Evolutionary conservation across 345 rosid species (phyloP).

Genomic region (Durio zibethinus): DNA sequence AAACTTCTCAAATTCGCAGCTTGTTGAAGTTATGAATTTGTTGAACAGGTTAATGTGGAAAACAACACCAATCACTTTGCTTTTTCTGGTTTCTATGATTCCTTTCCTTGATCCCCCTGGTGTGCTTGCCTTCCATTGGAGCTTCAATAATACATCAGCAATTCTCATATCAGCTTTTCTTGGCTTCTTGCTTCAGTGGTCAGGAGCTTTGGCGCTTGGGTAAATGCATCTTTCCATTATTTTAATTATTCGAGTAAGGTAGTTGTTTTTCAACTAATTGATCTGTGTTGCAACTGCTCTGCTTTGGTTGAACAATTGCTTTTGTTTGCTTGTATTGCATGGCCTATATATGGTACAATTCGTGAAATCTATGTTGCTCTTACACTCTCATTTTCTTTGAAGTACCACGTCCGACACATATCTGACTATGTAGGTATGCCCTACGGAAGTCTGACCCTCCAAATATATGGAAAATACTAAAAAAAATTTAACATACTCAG

Average conservation of each 20-base stretch:
- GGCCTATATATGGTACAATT: neutral
- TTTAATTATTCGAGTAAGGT: neutral
- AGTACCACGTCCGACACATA: neutral
- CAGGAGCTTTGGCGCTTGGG: slow-evolving; percentile 97
- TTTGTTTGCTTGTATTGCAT: neutral
- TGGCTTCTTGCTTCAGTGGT: slow-evolving; percentile 98
- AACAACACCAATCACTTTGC: slow-evolving; percentile 86
- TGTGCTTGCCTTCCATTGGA: slow-evolving; percentile 74
- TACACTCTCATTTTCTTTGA: neutral
- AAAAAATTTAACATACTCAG: too few relatives aligned
- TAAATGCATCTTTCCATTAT: slow-evolving; percentile 18
- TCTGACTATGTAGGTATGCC: neutral
- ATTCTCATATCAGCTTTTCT: slow-evolving; percentile 76
- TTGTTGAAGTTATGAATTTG: slow-evolving; percentile 7
- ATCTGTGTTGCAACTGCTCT: neutral
- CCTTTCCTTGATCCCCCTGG: slow-evolving; percentile 94
- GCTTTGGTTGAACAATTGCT: neutral
- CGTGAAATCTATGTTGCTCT: neutral
- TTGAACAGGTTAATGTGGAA: slow-evolving; percentile 90
- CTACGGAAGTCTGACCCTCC: neutral
- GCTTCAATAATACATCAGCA: slow-evolving; percentile 45
- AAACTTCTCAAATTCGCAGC: neutral
- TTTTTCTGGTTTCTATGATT: slow-evolving; percentile 73
- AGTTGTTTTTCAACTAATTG: neutral
- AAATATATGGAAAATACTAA: neutral